phyloP scores from a whole-genome alignment of 148 eudicot species.

The Selenicereus undatus region DNA sequence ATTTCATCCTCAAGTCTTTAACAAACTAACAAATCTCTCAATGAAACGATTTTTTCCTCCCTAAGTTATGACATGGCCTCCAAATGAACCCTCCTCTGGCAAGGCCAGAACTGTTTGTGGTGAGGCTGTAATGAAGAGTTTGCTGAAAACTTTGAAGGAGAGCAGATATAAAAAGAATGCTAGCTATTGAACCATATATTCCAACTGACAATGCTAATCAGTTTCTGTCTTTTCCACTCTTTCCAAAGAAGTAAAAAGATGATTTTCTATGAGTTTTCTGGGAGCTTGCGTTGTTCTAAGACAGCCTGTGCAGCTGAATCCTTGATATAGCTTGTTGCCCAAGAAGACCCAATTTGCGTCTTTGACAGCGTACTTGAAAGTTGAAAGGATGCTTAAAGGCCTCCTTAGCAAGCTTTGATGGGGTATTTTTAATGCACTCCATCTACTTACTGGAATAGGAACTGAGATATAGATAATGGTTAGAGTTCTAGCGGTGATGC shows the following conservation, averaged over 20 bases:
- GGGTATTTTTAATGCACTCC: background rate
- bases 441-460: background rate
- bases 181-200: background rate
- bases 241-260: no score
- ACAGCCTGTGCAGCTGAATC: background rate
- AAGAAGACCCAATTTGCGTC: no score
- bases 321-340: no score
- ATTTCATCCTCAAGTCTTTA: background rate
- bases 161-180: background rate
- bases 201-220: no score
- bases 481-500: background rate
- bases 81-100: background rate
- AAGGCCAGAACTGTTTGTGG: background rate
- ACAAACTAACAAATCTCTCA: background rate
- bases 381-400: background rate
- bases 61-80: background rate
- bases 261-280: background rate
- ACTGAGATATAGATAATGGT: background rate
- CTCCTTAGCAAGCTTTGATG: background rate
- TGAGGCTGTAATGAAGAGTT: background rate
- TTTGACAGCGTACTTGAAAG: background rate
- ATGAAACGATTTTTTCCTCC: background rate
- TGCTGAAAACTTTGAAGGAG: background rate
- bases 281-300: background rate
- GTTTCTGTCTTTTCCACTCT: no score